Evolutionary conservation across 352 stramenopile genomes (phyloP).

Genomic region (Phytophthora idaei): DNA sequence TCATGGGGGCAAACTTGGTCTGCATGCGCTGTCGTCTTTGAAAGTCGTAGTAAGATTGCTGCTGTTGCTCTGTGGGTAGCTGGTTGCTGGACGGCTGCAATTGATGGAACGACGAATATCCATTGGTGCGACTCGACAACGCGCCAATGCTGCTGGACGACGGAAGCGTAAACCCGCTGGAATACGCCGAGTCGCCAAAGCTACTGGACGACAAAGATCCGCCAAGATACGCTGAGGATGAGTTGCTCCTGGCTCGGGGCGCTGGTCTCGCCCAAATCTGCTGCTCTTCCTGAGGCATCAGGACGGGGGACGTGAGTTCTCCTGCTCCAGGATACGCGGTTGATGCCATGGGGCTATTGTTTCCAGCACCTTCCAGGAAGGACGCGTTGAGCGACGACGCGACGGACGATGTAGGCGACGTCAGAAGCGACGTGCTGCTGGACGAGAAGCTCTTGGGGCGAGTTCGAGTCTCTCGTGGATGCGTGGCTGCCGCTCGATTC

Average conservation of each 20-base stretch:
- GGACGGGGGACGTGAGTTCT: conserved; percentile 33
- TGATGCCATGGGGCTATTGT: conserved; percentile 36
- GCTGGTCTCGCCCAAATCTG: conserved; percentile 36
- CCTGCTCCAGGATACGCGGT: conserved; percentile 29
- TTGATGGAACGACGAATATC: conserved; percentile 37
- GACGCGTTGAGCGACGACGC: conserved; percentile 66
- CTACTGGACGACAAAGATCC: conserved; percentile 30
- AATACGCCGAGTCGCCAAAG: conserved; percentile 35
- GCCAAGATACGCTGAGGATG: conserved; percentile 48
- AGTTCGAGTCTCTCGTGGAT: conserved; percentile 21
- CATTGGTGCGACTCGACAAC: conserved; percentile 30
- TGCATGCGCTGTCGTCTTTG: conserved; percentile 23
- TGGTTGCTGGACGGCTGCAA: conserved; percentile 35
- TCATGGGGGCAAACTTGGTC: conserved; percentile 34
- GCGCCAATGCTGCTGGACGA: conserved; percentile 21
- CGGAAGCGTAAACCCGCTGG: conserved; percentile 27
- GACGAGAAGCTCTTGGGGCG: conserved; percentile 73
- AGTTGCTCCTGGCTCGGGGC: conserved; percentile 45
- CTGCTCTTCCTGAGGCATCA: conserved; percentile 43
- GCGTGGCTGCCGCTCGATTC: conserved; percentile 19
- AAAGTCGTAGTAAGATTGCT: conserved; percentile 39
- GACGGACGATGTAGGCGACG: conserved; percentile 73
- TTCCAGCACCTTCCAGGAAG: conserved; percentile 48
- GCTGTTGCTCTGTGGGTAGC: conserved; percentile 27
- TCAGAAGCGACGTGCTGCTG: conserved; percentile 60